Evolutionary conservation across 768 basidiomycete genomes (phyloP).

Genomic region (Leccinum uliginosum): DNA sequence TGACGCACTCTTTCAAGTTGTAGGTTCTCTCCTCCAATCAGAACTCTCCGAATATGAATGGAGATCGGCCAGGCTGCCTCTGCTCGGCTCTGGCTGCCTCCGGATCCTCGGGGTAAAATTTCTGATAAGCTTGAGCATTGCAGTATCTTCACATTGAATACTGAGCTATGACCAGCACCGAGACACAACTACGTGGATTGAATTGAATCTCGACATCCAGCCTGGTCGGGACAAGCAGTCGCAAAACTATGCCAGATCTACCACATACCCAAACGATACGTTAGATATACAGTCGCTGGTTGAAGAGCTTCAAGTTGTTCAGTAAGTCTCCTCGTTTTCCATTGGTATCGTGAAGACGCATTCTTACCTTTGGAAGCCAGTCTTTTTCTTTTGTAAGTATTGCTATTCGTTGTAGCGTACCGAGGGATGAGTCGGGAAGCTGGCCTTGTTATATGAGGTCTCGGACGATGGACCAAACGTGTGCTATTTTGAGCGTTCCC

Average conservation of each 20-base stretch:
- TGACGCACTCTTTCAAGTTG: no score
- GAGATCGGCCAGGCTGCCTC: no score
- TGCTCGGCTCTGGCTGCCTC: no score
- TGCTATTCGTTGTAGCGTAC: neutral
- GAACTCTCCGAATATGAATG: no score
- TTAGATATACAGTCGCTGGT: constrained; percentile 16
- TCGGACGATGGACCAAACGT: neutral
- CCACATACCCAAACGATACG: neutral
- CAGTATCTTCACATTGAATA: no score
- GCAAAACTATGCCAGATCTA: neutral
- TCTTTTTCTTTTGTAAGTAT: neutral
- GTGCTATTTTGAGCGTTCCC: neutral
- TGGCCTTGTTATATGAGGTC: neutral
- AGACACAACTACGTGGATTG: neutral
- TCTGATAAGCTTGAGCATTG: no score
- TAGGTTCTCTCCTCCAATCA: no score
- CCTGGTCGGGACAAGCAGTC: neutral
- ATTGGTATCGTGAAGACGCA: neutral
- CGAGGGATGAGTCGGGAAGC: neutral
- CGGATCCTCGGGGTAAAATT: no score
- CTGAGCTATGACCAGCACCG: neutral
- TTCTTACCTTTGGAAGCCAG: neutral
- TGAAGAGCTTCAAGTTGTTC: constrained; percentile 5
- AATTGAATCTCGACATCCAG: neutral
- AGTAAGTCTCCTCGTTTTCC: neutral